Evolutionary conservation across 768 basidiomycete species (phyloP), one percentile per base, ranked within the genome.

Genomic region (Dentipellis sp.): DNA sequence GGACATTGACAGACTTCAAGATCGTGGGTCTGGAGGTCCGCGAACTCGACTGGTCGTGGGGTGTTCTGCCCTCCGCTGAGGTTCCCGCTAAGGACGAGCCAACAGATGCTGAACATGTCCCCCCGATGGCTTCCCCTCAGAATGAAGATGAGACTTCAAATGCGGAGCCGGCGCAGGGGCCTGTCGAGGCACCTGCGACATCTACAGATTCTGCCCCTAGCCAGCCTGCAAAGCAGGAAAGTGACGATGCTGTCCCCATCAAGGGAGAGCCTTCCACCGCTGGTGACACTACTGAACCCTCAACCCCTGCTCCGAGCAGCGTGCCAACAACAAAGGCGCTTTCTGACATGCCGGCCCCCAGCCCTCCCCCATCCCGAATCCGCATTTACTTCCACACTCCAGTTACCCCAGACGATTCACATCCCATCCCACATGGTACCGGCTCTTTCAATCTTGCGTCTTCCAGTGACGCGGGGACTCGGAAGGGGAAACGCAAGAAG

Each of bases 1-100:
- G 91, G 64, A 97, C 94, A 34, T 83, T 99, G 63, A 97, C 94
- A 38, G 95, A 98, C 74, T 99, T 99, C 81, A 91, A 95, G 74
- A 93, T 99, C 68, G 77, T 94, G 66, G 94, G 89, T 23, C 77
- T 97, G 63, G 84, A 90, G 67, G 87, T 97, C 62, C 82, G 77
- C 63, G 84, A 87, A 62, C 74, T 97, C 57, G 75, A 73, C 62
- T 97, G 95, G 95, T 79, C 75, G 51, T 97, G 95, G 95, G 92
- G 93, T 58, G 63, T 74, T 52, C 65, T 82, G 52, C 81, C 80
- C 35, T 58, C 65, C 39, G 57, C 63, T 17, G 56, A 62, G 54
- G 53, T 64, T 59, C 62, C 65, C 46, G 42, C 53, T 37, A 58
- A 66, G 34, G 45, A 60, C 21, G 62, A 63, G 34, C 56, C 68